These are phyloP conservation scores for Phaffomyces opuntiae DNA, from an alignment of 805 yeast genomes.

Conservation along the genomic window DNA sequence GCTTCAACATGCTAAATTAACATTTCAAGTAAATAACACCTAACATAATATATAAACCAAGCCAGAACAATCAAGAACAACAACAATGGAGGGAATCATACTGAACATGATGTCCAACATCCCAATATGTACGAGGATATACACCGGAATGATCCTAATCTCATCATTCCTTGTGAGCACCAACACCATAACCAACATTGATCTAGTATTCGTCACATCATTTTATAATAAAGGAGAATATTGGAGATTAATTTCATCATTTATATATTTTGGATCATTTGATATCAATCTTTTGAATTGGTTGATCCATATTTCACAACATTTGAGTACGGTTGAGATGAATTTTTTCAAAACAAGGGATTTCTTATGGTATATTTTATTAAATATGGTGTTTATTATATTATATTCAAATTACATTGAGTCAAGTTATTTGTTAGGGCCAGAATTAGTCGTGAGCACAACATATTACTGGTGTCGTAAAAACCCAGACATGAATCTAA, in stretches of 20 bases:
- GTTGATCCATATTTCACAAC: slow-evolving; percentile 6
- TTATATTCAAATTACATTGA: slow-evolving; percentile 6
- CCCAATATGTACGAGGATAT: slow-evolving; percentile 17
- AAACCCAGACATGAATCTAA: slow-evolving; percentile 11
- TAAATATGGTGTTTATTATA: slow-evolving; percentile 8
- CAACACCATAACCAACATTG: slow-evolving; percentile 3
- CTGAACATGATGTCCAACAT: slow-evolving; percentile 12
- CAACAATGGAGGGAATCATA: slow-evolving; percentile 17
- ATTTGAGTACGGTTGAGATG: slow-evolving; percentile 12
- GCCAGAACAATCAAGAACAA: background rate
- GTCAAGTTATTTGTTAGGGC: slow-evolving; percentile 4
- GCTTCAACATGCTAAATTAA: too few relatives aligned
- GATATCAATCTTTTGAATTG: slow-evolving; percentile 7
- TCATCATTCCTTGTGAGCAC: slow-evolving; percentile 11
- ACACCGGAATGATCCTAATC: slow-evolving; percentile 9
- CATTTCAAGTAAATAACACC: too few relatives aligned
- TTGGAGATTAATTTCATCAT: slow-evolving; percentile 18
- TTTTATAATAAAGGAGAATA: slow-evolving; percentile 8
- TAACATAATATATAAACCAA: background rate
- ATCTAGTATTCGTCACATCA: slow-evolving; percentile 11
- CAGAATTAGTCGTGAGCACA: slow-evolving; percentile 7
- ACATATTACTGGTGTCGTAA: slow-evolving; percentile 16
- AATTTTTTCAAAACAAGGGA: slow-evolving; percentile 5
- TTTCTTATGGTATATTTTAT: slow-evolving; percentile 15
- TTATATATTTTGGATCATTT: slow-evolving; percentile 15